phyloP scores from a whole-genome alignment of 148 eudicot genomes.

The Rhododendron ovatum region DNA sequence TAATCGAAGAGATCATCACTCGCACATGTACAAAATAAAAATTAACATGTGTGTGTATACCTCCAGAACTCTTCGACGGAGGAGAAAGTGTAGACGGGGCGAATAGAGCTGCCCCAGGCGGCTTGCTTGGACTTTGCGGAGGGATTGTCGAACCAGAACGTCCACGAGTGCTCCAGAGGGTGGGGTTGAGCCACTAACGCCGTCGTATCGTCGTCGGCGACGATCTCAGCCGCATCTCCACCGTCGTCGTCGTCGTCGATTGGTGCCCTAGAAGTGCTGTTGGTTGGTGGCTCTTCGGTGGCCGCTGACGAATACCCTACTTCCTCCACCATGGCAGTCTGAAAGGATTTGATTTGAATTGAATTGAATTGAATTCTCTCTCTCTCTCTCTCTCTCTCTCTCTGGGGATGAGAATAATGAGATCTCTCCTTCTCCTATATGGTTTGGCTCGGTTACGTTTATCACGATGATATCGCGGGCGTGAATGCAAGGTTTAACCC shows the following conservation, averaged over 20 bases:
- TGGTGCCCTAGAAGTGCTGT: neutral
- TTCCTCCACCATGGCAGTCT: slow-evolving; percentile 23
- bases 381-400: neutral
- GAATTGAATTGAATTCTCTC: neutral
- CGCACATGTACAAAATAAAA: neutral
- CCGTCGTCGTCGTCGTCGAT: slow-evolving; percentile 9
- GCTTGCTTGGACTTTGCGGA: slow-evolving; percentile 47
- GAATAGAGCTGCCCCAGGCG: slow-evolving; percentile 73
- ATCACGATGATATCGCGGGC: too few species aligned
- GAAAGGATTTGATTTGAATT: too few species aligned
- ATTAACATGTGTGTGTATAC: slow-evolving; percentile 20
- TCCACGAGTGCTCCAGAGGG: slow-evolving; percentile 83
- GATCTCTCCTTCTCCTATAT: neutral
- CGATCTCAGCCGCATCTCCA: slow-evolving; percentile 29
- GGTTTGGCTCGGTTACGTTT: neutral
- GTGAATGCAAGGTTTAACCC: too few species aligned
- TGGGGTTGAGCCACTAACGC: slow-evolving; percentile 16
- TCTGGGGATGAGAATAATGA: neutral
- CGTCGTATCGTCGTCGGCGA: slow-evolving; percentile 8
- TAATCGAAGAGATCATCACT: neutral
- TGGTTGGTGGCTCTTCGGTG: slow-evolving; percentile 18
- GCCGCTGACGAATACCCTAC: slow-evolving; percentile 20
- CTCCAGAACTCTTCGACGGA: slow-evolving; percentile 90
- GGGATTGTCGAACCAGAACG: slow-evolving; percentile 91
- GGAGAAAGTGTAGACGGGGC: slow-evolving; percentile 79